Conservation (phyloP, 31 red algal genomes). For the Porphyra umbilicalis region DNA sequence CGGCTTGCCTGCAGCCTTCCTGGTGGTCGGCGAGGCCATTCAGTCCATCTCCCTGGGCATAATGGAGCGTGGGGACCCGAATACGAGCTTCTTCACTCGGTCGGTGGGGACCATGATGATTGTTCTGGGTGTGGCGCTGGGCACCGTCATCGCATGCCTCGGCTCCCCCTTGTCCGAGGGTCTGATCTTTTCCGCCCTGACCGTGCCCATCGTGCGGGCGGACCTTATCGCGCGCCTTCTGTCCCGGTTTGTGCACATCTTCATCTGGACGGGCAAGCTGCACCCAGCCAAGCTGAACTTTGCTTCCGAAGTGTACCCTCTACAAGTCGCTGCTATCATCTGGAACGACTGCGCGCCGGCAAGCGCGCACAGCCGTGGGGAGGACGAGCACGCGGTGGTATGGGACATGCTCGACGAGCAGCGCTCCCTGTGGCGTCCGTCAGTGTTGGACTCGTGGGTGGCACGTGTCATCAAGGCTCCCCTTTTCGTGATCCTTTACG, state of each 20-base stretch:
- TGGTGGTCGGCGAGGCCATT: not conserved
- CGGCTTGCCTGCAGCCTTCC: too few species aligned
- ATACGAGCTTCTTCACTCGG: not conserved
- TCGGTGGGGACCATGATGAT: not conserved
- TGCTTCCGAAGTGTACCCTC: not conserved
- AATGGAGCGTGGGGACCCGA: not conserved
- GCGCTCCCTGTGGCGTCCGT: not conserved
- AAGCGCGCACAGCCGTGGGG: not conserved
- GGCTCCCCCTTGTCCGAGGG: not conserved
- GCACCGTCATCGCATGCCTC: not conserved
- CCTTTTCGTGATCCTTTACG: not conserved
- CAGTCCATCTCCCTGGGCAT: not conserved
- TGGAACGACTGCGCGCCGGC: slow-evolving; percentile 1
- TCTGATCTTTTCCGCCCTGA: not conserved
- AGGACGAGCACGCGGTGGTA: not conserved
- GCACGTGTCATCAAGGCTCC: not conserved
- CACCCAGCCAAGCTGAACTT: not conserved
- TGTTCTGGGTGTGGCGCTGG: not conserved
- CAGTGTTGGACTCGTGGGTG: not conserved
- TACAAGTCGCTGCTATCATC: not conserved
- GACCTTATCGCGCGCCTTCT: not conserved
- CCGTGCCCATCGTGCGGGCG: not conserved
- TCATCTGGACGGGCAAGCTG: not conserved
- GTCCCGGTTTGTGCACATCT: not conserved
- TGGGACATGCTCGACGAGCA: not conserved